Percentiles rank a stretch among this genome's conserved stretches.
Evolutionary conservation across 129 eudicot genomes (phyloP).

Genomic region (Deinandra increscens): DNA sequence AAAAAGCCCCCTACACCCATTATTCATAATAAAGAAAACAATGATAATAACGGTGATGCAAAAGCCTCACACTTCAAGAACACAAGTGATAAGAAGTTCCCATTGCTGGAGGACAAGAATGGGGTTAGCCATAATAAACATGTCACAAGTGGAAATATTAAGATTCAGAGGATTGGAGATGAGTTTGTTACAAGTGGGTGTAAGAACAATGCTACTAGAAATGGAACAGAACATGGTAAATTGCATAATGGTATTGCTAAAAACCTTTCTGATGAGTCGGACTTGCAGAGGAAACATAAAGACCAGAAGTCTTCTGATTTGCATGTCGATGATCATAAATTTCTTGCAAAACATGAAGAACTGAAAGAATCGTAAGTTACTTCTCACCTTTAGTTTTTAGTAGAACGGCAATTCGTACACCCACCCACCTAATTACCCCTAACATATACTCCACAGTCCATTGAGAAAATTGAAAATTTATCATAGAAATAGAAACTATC

Average conservation of each 20-base stretch:
- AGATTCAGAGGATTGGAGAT: constrained; percentile 21
- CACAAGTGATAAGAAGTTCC: constrained; percentile 36
- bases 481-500: neutral
- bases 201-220: constrained; percentile 32
- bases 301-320: constrained; percentile 41
- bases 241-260: constrained; percentile 38
- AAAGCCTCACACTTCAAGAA: constrained; percentile 25
- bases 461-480: neutral
- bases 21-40: constrained; percentile 45
- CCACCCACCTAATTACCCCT: too few relatives aligned
- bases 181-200: constrained; percentile 26
- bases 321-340: constrained; percentile 48
- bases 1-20: constrained; percentile 35
- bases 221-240: constrained; percentile 23
- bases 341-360: constrained; percentile 39
- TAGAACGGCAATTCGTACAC: too few relatives aligned
- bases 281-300: constrained; percentile 47
- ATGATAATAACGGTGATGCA: constrained; percentile 37
- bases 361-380: constrained; percentile 65
- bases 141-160: constrained; percentile 43
- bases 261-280: constrained; percentile 31
- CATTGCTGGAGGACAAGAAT: constrained; percentile 36
- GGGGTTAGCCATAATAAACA: constrained; percentile 36
- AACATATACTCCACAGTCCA: too few relatives aligned
- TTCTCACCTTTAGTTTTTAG: constrained; percentile 13